A percentile compares a stretch with the other conserved stretches of the same genome.
These are phyloP conservation scores for Diaporthe amygdali DNA, from an alignment of 2,329 filamentous ascomycete species.

Conservation along the genomic window DNA sequence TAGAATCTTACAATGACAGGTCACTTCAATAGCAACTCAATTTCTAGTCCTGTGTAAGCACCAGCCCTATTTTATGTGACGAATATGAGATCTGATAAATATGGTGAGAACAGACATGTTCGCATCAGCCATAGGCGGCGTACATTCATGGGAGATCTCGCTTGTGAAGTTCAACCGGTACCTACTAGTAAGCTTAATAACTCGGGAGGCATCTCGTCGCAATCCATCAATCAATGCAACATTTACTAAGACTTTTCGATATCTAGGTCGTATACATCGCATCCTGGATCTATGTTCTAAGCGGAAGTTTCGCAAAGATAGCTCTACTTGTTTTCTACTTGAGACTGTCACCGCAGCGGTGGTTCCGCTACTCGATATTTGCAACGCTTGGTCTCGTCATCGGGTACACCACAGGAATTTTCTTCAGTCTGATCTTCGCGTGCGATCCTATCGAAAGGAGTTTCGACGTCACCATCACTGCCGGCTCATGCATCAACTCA, in stretches of 20 bases:
- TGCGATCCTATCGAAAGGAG: slow-evolving; percentile 40
- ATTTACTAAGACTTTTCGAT: background rate
- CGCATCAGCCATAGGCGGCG: slow-evolving; percentile 32
- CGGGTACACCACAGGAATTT: slow-evolving; percentile 38
- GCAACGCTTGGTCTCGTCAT: slow-evolving; percentile 35
- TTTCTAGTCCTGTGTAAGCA: slow-evolving; percentile 1
- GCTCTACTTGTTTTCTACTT: slow-evolving; percentile 45
- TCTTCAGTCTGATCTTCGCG: slow-evolving; percentile 41
- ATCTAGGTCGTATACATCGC: slow-evolving; percentile 34
- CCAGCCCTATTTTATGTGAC: background rate
- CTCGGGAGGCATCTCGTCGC: fast-evolving
- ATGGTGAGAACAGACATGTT: slow-evolving; percentile 33
- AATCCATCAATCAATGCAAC: background rate
- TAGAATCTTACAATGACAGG: slow-evolving; percentile 10
- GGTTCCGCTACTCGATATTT: slow-evolving; percentile 39
- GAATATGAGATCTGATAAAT: background rate
- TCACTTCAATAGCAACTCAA: slow-evolving; percentile 7
- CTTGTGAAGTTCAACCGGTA: slow-evolving; percentile 33
- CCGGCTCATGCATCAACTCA: slow-evolving; percentile 48
- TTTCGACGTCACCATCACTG: slow-evolving; percentile 37
- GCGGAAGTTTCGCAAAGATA: slow-evolving; percentile 42
- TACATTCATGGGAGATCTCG: slow-evolving; percentile 38
- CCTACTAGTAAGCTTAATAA: slow-evolving; percentile 27
- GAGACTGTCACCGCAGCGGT: slow-evolving; percentile 39
- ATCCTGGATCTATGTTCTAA: slow-evolving; percentile 38